Percentiles rank a stretch among this genome's conserved stretches.
Evolutionary conservation across 202 grass and related monocot species (phyloP).

Genomic region (Schoenoplectus triqueter): DNA sequence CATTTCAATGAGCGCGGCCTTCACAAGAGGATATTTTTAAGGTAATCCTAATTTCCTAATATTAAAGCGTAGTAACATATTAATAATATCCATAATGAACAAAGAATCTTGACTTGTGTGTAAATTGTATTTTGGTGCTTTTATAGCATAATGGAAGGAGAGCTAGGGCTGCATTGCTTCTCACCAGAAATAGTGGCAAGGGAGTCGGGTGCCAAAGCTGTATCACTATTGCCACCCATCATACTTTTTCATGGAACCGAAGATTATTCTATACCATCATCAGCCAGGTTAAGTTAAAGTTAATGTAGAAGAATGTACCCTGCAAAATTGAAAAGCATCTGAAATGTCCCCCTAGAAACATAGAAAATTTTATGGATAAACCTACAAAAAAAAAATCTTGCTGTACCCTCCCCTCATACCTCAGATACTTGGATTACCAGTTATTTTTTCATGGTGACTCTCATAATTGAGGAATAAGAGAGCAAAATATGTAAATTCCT

Average conservation of each 20-base stretch:
- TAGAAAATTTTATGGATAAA: neutral
- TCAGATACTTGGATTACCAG: neutral
- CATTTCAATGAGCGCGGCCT: slow-evolving; percentile 92
- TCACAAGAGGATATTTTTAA: slow-evolving; percentile 79
- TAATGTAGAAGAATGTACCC: slow-evolving; percentile 21
- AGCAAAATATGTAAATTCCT: neutral
- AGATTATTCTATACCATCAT: slow-evolving; percentile 96
- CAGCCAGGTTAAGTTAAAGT: slow-evolving; percentile 66
- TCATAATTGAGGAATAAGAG: slow-evolving; percentile 11
- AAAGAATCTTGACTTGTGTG: neutral
- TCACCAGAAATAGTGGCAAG: slow-evolving; percentile 85
- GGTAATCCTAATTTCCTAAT: slow-evolving; percentile 56
- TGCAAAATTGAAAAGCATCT: neutral
- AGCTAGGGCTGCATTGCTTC: slow-evolving; percentile 64
- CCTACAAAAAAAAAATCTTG: neutral
- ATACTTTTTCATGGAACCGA: slow-evolving; percentile 91
- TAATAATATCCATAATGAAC: slow-evolving; percentile 9
- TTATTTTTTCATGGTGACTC: neutral
- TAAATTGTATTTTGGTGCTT: slow-evolving; percentile 39
- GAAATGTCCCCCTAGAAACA: neutral
- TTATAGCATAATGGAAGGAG: slow-evolving; percentile 99
- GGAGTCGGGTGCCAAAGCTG: slow-evolving; percentile 58
- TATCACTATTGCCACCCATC: slow-evolving; percentile 74
- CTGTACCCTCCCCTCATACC: neutral
- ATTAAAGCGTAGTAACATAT: neutral